Evolutionary conservation across 2,329 filamentous ascomycete species (phyloP).

Genomic region (Penicillium sp.): DNA sequence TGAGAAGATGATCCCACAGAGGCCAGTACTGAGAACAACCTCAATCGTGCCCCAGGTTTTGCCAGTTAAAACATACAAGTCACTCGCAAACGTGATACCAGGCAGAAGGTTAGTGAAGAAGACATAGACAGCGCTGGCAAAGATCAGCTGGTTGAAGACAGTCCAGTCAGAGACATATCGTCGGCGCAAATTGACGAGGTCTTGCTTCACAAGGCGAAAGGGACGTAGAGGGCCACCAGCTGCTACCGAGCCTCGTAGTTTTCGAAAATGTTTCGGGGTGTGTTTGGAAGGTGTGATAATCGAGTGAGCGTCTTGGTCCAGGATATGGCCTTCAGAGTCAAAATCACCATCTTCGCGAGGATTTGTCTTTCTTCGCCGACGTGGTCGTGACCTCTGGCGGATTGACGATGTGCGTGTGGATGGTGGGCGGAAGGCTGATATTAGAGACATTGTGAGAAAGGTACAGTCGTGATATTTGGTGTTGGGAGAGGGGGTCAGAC

Average conservation of each 20-base stretch:
- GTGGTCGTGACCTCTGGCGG: conserved; percentile 25
- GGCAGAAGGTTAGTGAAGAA: conserved; percentile 69
- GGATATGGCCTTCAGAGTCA: conserved; percentile 17
- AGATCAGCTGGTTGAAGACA: conserved; percentile 63
- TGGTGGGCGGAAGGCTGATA: conserved; percentile 38
- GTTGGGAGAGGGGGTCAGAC: not conserved
- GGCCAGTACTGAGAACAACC: conserved; percentile 65
- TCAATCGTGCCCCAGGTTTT: conserved; percentile 67
- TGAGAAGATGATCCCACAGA: conserved; percentile 65
- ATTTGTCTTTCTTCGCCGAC: conserved; percentile 20
- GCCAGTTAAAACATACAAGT: conserved; percentile 63
- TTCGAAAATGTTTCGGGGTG: conserved; percentile 34
- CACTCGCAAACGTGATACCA: conserved; percentile 67
- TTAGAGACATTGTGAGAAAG: conserved; percentile 29
- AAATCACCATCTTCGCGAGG: conserved; percentile 7
- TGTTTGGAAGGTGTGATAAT: conserved; percentile 42
- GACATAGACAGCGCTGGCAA: conserved; percentile 65
- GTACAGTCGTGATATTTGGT: not conserved
- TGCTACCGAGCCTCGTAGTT: conserved; percentile 33
- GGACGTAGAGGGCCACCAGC: conserved; percentile 51
- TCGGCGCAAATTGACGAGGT: conserved; percentile 48
- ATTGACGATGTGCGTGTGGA: conserved; percentile 31
- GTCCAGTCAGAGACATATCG: conserved; percentile 58
- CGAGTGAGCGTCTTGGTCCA: conserved; percentile 35
- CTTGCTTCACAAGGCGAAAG: conserved; percentile 56